phyloP scores from a whole-genome alignment of 2,329 filamentous ascomycete species.

The Ophiostoma himal-ulmi region DNA sequence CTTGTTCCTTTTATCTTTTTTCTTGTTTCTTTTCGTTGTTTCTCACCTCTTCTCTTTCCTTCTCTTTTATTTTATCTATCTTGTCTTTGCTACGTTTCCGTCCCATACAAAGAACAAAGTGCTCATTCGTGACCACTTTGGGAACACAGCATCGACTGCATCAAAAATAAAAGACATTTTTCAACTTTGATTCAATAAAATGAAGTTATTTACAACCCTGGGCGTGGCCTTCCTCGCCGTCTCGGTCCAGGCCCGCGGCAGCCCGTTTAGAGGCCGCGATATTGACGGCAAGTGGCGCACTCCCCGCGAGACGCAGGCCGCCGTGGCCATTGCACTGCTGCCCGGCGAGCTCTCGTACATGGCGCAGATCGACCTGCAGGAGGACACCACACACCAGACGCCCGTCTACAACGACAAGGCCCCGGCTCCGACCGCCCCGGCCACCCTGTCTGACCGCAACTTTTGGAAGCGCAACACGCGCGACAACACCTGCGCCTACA shows the following conservation, averaged over 20 bases:
- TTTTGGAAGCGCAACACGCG: slow-evolving; percentile 28
- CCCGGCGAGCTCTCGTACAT: slow-evolving; percentile 24
- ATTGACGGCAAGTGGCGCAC: slow-evolving; percentile 28
- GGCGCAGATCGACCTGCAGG: slow-evolving; percentile 24
- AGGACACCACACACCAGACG: background rate
- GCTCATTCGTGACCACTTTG: background rate
- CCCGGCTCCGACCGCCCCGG: slow-evolving; percentile 26
- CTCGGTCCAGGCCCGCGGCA: slow-evolving; percentile 13
- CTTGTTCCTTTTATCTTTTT: background rate
- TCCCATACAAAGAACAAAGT: background rate
- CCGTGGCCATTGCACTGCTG: background rate
- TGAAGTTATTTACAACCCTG: slow-evolving; percentile 4
- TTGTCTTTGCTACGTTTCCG: background rate
- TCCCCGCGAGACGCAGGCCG: slow-evolving; percentile 28
- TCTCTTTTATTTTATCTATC: too few species aligned
- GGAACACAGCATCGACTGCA: background rate
- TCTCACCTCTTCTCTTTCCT: background rate
- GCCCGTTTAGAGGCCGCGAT: slow-evolving; percentile 20
- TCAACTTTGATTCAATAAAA: background rate
- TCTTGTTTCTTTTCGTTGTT: background rate
- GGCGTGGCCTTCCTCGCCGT: slow-evolving; percentile 14
- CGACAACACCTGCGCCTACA: slow-evolving; percentile 34
- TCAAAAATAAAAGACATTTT: background rate
- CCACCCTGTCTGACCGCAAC: slow-evolving; percentile 15
- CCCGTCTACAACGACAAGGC: slow-evolving; percentile 15